A percentile compares a stretch with the other conserved stretches of the same genome.
These are phyloP conservation scores for sweet orange (Citrus sinensis) DNA, from an alignment of 345 rosid species.

Conservation along the genomic window DNA sequence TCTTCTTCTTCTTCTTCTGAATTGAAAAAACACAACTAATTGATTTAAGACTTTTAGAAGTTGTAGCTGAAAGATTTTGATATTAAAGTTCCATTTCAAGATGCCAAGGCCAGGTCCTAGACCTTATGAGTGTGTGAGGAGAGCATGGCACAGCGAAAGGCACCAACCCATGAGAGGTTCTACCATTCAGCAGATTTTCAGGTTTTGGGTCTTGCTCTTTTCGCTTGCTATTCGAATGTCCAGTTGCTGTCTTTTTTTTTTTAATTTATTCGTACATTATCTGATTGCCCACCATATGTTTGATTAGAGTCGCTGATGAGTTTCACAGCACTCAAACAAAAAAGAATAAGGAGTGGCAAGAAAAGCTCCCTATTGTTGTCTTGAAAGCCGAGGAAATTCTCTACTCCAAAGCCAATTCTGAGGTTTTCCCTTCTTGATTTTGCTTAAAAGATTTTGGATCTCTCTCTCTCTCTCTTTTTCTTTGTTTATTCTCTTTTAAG, in stretches of 20 bases:
- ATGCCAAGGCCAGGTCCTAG: conserved; percentile 97
- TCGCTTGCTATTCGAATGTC: neutral
- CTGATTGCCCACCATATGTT: conserved; percentile 22
- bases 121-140: conserved; percentile 90
- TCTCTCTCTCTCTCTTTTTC: neutral
- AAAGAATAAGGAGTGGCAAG: conserved; percentile 91
- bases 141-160: conserved; percentile 98
- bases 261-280: conserved; percentile 7
- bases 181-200: conserved; percentile 85
- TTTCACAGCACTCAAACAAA: conserved; percentile 59
- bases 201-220: conserved; percentile 44
- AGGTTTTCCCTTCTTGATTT: conserved; percentile 44
- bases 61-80: neutral
- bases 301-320: conserved; percentile 67
- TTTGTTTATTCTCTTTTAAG: conserved; percentile 6
- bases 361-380: conserved; percentile 82
- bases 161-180: conserved; percentile 90
- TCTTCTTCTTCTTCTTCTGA: neutral
- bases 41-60: neutral
- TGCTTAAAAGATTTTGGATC: conserved; percentile 17
- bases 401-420: conserved; percentile 96
- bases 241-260: neutral
- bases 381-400: conserved; percentile 89
- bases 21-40: neutral
- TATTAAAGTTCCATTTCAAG: conserved; percentile 18